phyloP scores from a whole-genome alignment of 495 filamentous ascomycete genomes.

The Aspergillus cavernicola region DNA sequence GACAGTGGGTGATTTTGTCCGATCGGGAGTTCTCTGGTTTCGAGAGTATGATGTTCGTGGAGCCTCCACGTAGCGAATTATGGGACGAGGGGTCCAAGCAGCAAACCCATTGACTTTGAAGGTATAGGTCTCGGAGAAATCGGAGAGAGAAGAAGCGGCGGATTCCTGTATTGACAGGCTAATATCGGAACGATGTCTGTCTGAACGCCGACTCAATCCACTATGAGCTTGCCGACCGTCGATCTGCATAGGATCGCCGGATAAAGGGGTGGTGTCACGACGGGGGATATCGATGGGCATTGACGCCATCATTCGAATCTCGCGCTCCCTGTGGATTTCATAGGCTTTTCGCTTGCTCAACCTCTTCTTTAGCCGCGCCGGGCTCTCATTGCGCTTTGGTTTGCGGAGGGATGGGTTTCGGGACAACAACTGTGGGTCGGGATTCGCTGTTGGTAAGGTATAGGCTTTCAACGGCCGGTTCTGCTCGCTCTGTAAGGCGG shows the following conservation, averaged over 20 bases:
- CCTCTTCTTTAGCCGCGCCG: conserved; percentile 57
- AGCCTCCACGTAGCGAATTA: conserved; percentile 66
- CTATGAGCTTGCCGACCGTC: conserved; percentile 62
- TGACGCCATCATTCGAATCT: conserved; percentile 79
- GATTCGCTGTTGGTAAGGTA: conserved; percentile 37
- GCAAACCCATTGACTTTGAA: conserved; percentile 74
- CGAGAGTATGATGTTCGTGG: conserved; percentile 44
- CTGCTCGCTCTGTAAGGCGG: conserved; percentile 20
- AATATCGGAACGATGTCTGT: conserved; percentile 64
- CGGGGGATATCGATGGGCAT: conserved; percentile 59
- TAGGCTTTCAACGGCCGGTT: conserved; percentile 16
- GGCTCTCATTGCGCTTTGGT: conserved; percentile 53
- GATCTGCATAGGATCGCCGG: conserved; percentile 40
- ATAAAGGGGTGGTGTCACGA: conserved; percentile 51
- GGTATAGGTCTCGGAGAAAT: conserved; percentile 62
- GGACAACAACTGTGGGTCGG: conserved; percentile 35
- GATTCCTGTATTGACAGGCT: conserved; percentile 71
- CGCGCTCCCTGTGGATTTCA: conserved; percentile 73
- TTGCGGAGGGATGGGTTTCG: conserved; percentile 64
- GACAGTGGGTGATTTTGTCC: conserved; percentile 39
- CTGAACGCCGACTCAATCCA: conserved; percentile 52
- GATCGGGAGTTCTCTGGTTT: conserved; percentile 34
- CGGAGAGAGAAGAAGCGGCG: conserved; percentile 67
- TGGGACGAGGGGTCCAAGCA: conserved; percentile 73
- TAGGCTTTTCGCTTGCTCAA: conserved; percentile 75